phyloP scores from a whole-genome alignment of 202 grass and related monocot species.

The Sporobolus alterniflorus region DNA sequence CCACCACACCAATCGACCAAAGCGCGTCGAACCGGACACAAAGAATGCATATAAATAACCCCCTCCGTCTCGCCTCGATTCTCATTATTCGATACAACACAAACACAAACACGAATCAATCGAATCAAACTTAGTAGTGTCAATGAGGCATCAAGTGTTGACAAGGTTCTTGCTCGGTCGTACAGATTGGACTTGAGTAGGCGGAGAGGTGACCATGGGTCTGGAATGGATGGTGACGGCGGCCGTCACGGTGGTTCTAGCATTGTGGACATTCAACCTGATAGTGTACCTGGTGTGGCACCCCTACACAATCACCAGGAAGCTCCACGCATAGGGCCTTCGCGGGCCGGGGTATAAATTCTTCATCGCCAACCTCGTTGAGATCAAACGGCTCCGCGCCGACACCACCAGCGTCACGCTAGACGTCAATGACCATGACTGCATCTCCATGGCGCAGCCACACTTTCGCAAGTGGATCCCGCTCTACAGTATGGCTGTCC shows the following conservation, averaged over 20 bases:
- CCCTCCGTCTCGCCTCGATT: too few species aligned
- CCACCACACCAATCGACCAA: too few species aligned
- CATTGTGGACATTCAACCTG: conserved; percentile 32
- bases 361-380: too few species aligned
- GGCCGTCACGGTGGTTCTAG: too few species aligned
- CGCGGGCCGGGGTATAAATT: conserved; percentile 44
- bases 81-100: too few species aligned
- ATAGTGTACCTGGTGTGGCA: conserved; percentile 51
- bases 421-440: conserved; percentile 51
- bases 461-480: conserved; percentile 54
- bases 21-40: too few species aligned
- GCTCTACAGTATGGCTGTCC: conserved; percentile 57
- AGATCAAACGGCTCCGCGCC: conserved; percentile 38
- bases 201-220: neutral
- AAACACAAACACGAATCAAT: too few species aligned
- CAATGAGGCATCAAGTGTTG: too few species aligned
- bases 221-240: conserved; percentile 19
- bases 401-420: conserved; percentile 13
- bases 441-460: conserved; percentile 47
- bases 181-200: too few species aligned
- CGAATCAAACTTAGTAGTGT: too few species aligned
- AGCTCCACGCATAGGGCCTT: conserved; percentile 48
- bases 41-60: too few species aligned
- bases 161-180: too few species aligned
- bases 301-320: conserved; percentile 28